Percentiles rank a stretch among this genome's conserved stretches.
Conservation (phyloP, 306 rosid genomes). For the Glycyrrhiza uralensis region DNA sequence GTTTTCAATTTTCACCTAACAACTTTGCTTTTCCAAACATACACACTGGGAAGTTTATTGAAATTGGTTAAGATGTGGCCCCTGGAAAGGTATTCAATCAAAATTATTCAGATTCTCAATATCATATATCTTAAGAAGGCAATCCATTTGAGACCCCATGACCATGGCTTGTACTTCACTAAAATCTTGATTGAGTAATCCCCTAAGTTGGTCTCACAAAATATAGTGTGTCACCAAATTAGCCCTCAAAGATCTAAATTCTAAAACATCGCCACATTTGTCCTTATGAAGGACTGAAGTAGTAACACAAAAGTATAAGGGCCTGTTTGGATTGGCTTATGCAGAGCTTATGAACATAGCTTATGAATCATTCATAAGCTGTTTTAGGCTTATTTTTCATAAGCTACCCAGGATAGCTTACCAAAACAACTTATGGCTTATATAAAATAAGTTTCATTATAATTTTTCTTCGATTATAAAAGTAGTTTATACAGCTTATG, state of each 20-base stretch:
- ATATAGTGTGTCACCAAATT: neutral
- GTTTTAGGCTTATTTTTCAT: too few species aligned
- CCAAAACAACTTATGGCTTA: too few species aligned
- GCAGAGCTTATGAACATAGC: too few species aligned
- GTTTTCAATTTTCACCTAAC: neutral
- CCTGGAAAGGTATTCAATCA: neutral
- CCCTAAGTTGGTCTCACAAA: neutral
- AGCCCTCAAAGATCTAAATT: neutral
- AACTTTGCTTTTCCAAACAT: neutral
- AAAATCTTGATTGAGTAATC: neutral
- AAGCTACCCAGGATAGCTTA: too few species aligned
- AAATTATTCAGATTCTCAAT: neutral
- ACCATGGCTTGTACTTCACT: neutral
- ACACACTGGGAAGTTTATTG: neutral
- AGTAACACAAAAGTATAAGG: too few species aligned
- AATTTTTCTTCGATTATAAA: too few species aligned
- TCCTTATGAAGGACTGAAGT: neutral
- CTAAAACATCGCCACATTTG: neutral
- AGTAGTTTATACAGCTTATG: too few species aligned
- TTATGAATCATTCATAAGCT: too few species aligned
- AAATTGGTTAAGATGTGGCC: neutral
- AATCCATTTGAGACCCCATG: neutral
- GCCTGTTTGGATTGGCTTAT: too few species aligned
- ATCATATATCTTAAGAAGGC: neutral
- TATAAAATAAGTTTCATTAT: too few species aligned